A percentile compares a stretch with the other conserved stretches of the same genome.
These are phyloP conservation scores for Aquilaria agallochum DNA, from an alignment of 441 rosid species.

Conservation along the genomic window DNA sequence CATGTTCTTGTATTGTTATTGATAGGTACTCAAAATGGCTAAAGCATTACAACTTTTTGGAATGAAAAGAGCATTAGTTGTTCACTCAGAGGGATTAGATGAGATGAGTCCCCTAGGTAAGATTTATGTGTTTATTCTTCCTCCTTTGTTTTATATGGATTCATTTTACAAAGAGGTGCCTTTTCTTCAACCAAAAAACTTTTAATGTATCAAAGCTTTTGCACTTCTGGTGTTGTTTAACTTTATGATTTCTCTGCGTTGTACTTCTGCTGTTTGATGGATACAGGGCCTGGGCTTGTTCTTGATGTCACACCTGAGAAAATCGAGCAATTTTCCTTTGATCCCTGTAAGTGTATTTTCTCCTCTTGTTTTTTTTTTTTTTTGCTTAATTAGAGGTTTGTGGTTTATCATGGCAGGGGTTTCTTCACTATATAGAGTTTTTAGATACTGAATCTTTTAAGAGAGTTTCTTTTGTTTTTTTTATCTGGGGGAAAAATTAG, in stretches of 20 bases:
- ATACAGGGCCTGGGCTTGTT: slow-evolving; percentile 65
- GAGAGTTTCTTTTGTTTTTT: no score
- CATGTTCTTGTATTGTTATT: no score
- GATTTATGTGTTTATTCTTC: slow-evolving; percentile 15
- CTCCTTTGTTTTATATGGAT: slow-evolving; percentile 1
- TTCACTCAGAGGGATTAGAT: slow-evolving; percentile 93
- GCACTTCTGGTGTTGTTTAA: background rate
- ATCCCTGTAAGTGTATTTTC: slow-evolving; percentile 61
- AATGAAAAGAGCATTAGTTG: slow-evolving; percentile 87
- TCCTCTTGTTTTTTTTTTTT: background rate
- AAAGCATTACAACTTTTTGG: slow-evolving; percentile 88
- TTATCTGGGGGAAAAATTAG: no score
- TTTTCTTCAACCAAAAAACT: background rate
- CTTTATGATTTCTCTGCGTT: background rate
- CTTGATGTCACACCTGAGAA: slow-evolving; percentile 65
- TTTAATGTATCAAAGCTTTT: background rate
- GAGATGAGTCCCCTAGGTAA: slow-evolving; percentile 96
- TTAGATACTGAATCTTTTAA: no score
- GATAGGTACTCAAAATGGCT: slow-evolving; percentile 89
- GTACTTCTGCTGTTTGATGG: slow-evolving; percentile 12
- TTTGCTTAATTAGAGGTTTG: background rate
- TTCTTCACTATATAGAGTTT: no score
- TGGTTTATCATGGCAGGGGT: no score
- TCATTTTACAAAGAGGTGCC: background rate
- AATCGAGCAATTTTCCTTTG: slow-evolving; percentile 76